Conservation (phyloP, 2,329 filamentous ascomycete species). For the Trichoderma atroviride region DNA sequence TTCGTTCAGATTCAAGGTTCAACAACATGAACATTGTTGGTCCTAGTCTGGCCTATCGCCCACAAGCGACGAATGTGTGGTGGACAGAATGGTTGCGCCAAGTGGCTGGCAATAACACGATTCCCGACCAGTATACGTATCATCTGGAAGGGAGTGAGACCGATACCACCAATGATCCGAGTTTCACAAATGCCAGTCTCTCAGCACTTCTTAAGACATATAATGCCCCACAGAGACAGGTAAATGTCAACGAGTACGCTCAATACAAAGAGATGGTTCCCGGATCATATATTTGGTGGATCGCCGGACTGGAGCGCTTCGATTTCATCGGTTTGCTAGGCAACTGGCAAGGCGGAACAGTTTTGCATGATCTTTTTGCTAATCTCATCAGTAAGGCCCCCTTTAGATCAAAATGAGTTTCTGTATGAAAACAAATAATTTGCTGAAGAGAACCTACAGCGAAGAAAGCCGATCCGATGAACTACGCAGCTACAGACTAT, state of each 20-base stretch:
- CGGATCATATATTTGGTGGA: background rate
- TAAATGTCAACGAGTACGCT: background rate
- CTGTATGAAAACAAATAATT: background rate
- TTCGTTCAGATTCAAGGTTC: background rate
- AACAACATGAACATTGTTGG: background rate
- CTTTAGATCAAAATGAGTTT: background rate
- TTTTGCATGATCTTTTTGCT: background rate
- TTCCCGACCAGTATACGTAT: constrained; percentile 20
- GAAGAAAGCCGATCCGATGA: background rate
- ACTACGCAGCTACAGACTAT: background rate
- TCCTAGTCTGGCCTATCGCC: background rate
- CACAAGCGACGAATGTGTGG: constrained; percentile 13
- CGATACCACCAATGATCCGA: constrained; percentile 11
- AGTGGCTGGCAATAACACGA: background rate
- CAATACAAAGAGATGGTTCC: background rate
- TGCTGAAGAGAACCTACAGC: constrained; percentile 7
- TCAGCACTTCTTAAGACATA: background rate
- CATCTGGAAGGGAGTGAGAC: constrained; percentile 16
- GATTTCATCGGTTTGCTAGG: background rate
- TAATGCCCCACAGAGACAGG: background rate
- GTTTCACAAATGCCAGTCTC: constrained; percentile 6
- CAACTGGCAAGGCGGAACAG: background rate
- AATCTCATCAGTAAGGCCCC: background rate
- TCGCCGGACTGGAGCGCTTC: background rate
- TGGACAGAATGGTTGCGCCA: constrained; percentile 22